Evolutionary conservation across 441 rosid species (phyloP), one percentile per base, ranked within the genome.

Genomic region (Metrosideros polymorpha): DNA sequence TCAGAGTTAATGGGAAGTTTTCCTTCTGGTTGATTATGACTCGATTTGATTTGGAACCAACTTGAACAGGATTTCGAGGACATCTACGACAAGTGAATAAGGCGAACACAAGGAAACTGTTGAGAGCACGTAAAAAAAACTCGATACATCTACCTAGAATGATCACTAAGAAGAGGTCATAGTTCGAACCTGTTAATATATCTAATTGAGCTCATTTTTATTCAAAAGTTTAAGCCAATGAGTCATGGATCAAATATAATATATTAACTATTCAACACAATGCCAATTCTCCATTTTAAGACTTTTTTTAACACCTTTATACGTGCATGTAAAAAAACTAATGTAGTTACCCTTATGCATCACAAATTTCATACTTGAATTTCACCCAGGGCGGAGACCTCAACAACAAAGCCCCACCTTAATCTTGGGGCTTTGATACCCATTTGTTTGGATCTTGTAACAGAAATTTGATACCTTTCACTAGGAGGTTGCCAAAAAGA

Each of bases 141-240:
- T 12, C 9, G 2, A 25, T 9, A 55, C 14, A 7, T 55, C 25
- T 6, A 55, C 0, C 13, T 55, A 25, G 0, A 6, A 12, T 9
- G 6, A 55, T 55, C 3, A 1, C 1, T 4, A 54, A 56, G 6
- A 22, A 45, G 3, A 66, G 9, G 45, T 3, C 1, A 35, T 0
- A 35, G n/a, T 3, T 0, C 9, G 0, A 66, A 6, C 2, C 6
- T 1, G 0, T 39, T 0, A 22, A 6, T 13, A 71, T 71, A 10
- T 71, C 0, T 6, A 35, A 0, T 39, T 24, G 15, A 24, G 39
- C 4, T 12, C 9, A 39, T 10, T 4, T 35, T 10, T 71, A 39
- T 13, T 71, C 14, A 35, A 30, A 71, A 71, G 2, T 2, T 6
- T 3, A 71, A 66, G 19, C 15, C 2, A 12, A 71, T 39, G n/a